A percentile compares a stretch with the other conserved stretches of the same genome.
Conservation (phyloP, 2,329 filamentous ascomycete genomes). For the Aspergillus sp. region DNA sequence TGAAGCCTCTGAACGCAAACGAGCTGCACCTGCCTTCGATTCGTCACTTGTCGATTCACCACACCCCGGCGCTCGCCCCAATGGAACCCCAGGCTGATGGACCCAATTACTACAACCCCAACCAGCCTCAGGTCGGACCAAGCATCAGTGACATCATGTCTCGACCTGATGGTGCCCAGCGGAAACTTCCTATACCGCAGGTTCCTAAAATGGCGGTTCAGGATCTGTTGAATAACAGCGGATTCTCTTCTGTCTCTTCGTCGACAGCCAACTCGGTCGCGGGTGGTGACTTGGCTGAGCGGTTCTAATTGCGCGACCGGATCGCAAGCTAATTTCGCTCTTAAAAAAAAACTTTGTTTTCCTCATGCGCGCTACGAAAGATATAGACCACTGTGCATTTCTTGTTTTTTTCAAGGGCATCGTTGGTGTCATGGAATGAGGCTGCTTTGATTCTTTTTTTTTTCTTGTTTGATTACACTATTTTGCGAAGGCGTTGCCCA, state of each 20-base stretch:
- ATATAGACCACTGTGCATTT: slow-evolving; percentile 44
- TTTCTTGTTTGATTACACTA: slow-evolving; percentile 14
- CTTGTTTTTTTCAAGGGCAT: slow-evolving; percentile 36
- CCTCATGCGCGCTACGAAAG: slow-evolving; percentile 39
- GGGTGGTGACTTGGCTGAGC: slow-evolving; percentile 66
- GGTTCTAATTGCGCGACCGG: slow-evolving; percentile 37
- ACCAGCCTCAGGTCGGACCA: slow-evolving; percentile 63
- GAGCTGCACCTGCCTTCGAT: slow-evolving; percentile 85
- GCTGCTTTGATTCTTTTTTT: slow-evolving; percentile 13
- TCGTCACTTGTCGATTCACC: slow-evolving; percentile 67
- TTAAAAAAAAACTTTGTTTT: slow-evolving; percentile 19
- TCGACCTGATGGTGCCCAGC: slow-evolving; percentile 78
- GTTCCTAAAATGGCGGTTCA: slow-evolving; percentile 84
- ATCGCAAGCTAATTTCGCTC: slow-evolving; percentile 1
- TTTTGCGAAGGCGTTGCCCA: slow-evolving; percentile 24
- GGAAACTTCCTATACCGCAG: slow-evolving; percentile 88
- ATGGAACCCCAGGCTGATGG: slow-evolving; percentile 67
- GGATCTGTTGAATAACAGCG: slow-evolving; percentile 72
- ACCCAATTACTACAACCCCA: slow-evolving; percentile 59
- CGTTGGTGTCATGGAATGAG: slow-evolving; percentile 33
- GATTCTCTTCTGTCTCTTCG: slow-evolving; percentile 71
- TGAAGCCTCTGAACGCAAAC: slow-evolving; percentile 70
- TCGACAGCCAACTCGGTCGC: slow-evolving; percentile 76
- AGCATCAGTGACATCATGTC: slow-evolving; percentile 92
- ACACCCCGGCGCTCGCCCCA: slow-evolving; percentile 66